Conservation (phyloP, 2,329 filamentous ascomycete genomes). For the Aspergillus aculeatus region DNA sequence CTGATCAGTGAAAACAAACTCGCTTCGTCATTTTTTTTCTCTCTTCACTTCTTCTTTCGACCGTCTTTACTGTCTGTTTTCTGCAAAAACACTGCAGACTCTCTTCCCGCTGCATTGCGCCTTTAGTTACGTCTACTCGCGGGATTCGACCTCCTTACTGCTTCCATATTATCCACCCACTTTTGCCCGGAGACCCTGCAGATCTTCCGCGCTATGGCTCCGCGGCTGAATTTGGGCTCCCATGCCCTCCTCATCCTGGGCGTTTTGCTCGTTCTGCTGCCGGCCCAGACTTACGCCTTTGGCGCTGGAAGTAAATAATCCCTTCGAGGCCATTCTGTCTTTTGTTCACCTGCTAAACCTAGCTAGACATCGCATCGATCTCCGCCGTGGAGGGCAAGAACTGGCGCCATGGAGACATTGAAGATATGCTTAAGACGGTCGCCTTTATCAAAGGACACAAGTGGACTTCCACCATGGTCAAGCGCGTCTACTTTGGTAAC, state of each 20-base stretch:
- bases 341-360: conserved; percentile 7
- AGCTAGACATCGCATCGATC: conserved; percentile 49
- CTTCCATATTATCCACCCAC: neutral
- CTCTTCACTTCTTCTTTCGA: neutral
- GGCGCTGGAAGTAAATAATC: conserved; percentile 44
- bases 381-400: conserved; percentile 52
- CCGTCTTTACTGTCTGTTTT: neutral
- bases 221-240: conserved; percentile 24
- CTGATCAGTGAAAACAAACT: neutral
- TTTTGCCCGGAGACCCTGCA: conserved; percentile 7
- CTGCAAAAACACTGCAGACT: neutral
- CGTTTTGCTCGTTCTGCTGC: conserved; percentile 39
- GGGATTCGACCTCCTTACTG: neutral
- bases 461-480: conserved; percentile 77
- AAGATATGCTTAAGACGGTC: conserved; percentile 76
- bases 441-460: conserved; percentile 78
- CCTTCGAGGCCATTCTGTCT: neutral
- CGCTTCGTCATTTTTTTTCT: neutral
- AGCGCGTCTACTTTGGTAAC: conserved; percentile 80
- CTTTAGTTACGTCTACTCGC: neutral
- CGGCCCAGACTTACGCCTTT: conserved; percentile 43
- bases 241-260: conserved; percentile 36
- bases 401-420: conserved; percentile 65
- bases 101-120: conserved; percentile 6
- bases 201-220: conserved; percentile 20